phyloP scores from a whole-genome alignment of 1,284 basidiomycete genomes.

The Taiwanofungus camphoratus region DNA sequence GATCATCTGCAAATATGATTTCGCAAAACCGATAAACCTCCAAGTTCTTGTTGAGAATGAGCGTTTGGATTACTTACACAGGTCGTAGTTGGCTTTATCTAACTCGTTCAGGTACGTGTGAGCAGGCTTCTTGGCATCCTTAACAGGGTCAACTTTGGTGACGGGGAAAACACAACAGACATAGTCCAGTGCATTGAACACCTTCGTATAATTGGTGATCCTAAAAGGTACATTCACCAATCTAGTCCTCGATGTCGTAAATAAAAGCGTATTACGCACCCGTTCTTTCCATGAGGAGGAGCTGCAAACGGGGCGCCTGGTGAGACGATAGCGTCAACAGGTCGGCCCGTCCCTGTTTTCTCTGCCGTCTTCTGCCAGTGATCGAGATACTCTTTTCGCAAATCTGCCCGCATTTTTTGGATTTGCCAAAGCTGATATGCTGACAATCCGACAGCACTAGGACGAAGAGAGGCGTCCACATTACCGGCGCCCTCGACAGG shows the following conservation, averaged over 20 bases:
- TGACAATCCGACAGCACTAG: constrained; percentile 6
- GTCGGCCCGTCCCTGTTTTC: constrained; percentile 40
- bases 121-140: constrained; percentile 25
- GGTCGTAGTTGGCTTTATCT: constrained; percentile 38
- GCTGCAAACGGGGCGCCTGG: constrained; percentile 32
- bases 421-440: constrained; percentile 40
- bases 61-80: constrained; percentile 37
- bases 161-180: constrained; percentile 41
- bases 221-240: constrained; percentile 6
- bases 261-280: constrained; percentile 19
- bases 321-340: constrained; percentile 39
- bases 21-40: too few species aligned
- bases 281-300: constrained; percentile 32
- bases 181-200: constrained; percentile 34
- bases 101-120: constrained; percentile 31
- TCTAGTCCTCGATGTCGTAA: neutral
- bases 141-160: constrained; percentile 30
- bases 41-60: too few species aligned
- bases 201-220: constrained; percentile 19
- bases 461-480: neutral
- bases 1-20: constrained; percentile 33
- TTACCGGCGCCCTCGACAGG: constrained; percentile 27
- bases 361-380: constrained; percentile 38
- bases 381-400: constrained; percentile 40
- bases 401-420: constrained; percentile 31